Base-by-base conservation (phyloP, 768 basidiomycete species). In the Russula vinacea region DNA sequence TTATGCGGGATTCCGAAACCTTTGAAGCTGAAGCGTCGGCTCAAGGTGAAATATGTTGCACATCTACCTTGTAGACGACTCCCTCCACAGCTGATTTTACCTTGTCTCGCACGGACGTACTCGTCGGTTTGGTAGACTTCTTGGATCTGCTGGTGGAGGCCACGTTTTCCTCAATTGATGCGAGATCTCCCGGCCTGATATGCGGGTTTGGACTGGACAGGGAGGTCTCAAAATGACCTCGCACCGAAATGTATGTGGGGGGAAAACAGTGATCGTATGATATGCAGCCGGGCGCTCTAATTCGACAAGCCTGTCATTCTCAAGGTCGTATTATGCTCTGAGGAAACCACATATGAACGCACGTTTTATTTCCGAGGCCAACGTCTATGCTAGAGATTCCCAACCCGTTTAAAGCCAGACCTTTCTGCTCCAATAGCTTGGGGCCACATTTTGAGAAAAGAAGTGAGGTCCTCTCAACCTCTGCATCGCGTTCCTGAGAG, bases 311-410 rank as follows among this genome's bases (percentile, higher is more conserved):
- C 94, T 96, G 67, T 69, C 71, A 76, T 82, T 71, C 53, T 67
- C 75, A 70, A 66, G 71, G 53, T 68, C 70, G 26, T 64, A 40
- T 32, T 16, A 57, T 39, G 24, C 60, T 45, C 33, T 5, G 33
- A 58, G 24, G 17, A 52, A 32, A 19, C 19, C 33, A 26, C 7
- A 53, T 39, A 5, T 14, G 35, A 44, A 29, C 49, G 51, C 73
- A 96, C 94, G 87, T 94, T 78, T 94, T 95, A 32, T 94, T 95
- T 32, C 94, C 95, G 5, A 98, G 81, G 3, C 95, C 96, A 19
- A 97, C 81, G 56, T 83, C 86, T n/a, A 94, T 79, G 29, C 81
- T 80, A 1, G 83, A 80, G 1, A 92, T 76, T 1, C 90, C 85
- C 5, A 98, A 78, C 51, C 87, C 87, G 33, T 82, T 83, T 1